phyloP scores from a whole-genome alignment of 495 filamentous ascomycete species.

The Xylaria longipes region DNA sequence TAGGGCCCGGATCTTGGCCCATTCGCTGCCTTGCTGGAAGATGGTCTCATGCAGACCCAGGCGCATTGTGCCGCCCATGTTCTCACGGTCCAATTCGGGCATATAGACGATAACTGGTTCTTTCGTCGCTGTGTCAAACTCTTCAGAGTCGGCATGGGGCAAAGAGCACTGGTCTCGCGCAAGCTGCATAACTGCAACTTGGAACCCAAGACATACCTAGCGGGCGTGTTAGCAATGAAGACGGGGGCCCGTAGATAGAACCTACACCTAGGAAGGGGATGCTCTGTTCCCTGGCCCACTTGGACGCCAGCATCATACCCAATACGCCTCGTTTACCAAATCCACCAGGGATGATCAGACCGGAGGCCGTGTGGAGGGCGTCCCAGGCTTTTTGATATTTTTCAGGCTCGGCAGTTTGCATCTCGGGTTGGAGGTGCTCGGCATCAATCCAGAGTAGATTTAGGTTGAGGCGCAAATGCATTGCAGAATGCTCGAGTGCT shows the following conservation, averaged over 20 bases:
- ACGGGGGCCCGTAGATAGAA: background rate
- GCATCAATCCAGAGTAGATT: constrained; percentile 85
- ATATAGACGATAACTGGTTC: constrained; percentile 82
- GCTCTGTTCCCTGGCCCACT: constrained; percentile 82
- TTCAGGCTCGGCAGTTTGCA: constrained; percentile 62
- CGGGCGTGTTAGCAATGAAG: background rate
- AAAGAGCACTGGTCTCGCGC: constrained; percentile 75
- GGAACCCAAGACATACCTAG: constrained; percentile 88
- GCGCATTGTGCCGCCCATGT: constrained; percentile 93
- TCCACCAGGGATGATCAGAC: constrained; percentile 71
- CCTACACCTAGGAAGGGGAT: constrained; percentile 75
- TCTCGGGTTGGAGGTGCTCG: constrained; percentile 74
- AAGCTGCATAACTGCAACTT: constrained; percentile 90
- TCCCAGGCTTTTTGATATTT: constrained; percentile 92
- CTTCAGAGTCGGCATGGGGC: constrained; percentile 65
- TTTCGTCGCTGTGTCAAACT: constrained; percentile 63
- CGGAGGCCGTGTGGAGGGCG: constrained; percentile 50
- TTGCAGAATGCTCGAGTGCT: constrained; percentile 86
- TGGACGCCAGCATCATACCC: constrained; percentile 85
- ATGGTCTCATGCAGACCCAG: constrained; percentile 76
- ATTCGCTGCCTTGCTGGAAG: constrained; percentile 81
- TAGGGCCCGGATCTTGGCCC: constrained; percentile 76
- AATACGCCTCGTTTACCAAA: constrained; percentile 83
- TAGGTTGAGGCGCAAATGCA: constrained; percentile 82
- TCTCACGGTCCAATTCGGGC: constrained; percentile 71